Evolutionary conservation across 768 basidiomycete species (phyloP).

Genomic region (Mycena epipterygia): DNA sequence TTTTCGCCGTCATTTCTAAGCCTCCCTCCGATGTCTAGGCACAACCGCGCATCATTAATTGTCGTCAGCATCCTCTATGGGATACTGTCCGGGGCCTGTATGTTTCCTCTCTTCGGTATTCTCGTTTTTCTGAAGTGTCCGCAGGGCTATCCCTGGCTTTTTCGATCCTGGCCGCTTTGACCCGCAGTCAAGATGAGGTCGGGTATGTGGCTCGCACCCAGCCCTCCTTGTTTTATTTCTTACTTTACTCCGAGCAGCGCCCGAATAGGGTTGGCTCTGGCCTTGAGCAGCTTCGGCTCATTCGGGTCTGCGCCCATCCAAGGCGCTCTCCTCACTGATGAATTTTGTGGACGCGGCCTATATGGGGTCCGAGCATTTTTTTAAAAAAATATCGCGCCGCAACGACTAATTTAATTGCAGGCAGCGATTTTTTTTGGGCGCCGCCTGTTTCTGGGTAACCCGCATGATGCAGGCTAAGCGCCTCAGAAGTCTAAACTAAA

Average conservation of each 20-base stretch:
- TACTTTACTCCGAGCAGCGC: slow-evolving; percentile 2
- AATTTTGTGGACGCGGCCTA: slow-evolving; percentile 20
- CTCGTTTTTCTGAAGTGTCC: not conserved
- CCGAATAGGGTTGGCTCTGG: slow-evolving; percentile 12
- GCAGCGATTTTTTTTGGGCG: slow-evolving; percentile 5
- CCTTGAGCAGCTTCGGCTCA: slow-evolving; percentile 10
- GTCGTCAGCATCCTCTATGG: slow-evolving; percentile 13
- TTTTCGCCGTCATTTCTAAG: not conserved
- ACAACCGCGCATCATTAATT: slow-evolving; percentile 13
- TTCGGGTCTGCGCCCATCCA: slow-evolving; percentile 23
- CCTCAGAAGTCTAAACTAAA: not conserved
- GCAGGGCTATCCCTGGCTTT: slow-evolving; percentile 12
- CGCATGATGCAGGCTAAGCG: slow-evolving; percentile 17
- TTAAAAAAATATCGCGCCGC: not conserved
- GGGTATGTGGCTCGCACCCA: not conserved
- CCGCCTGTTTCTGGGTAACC: slow-evolving; percentile 5
- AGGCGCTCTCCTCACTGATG: slow-evolving; percentile 14
- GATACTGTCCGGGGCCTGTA: slow-evolving; percentile 11
- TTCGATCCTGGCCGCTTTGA: not conserved
- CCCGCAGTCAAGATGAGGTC: slow-evolving; percentile 1
- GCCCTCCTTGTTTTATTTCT: not conserved
- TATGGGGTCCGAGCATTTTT: slow-evolving; percentile 7
- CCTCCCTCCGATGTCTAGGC: not conserved
- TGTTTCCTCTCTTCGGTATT: not conserved
- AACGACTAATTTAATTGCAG: slow-evolving; percentile 1